Evolutionary conservation across 305 asterid species (phyloP).

Genomic region (Fraxinus platypoda): DNA sequence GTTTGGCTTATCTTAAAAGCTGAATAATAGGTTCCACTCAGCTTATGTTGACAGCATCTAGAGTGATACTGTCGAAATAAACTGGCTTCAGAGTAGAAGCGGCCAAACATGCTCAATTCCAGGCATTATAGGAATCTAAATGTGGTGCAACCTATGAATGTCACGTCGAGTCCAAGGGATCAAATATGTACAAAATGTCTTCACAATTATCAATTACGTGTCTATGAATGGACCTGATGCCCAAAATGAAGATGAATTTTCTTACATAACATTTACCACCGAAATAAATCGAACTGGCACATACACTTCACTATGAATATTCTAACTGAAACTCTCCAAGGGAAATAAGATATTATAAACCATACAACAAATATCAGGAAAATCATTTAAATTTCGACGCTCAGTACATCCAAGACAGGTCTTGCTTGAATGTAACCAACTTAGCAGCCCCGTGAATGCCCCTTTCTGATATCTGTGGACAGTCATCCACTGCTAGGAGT

Average conservation of each 20-base stretch:
- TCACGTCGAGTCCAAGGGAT: not conserved
- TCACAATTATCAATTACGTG: not conserved
- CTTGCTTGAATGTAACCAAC: slow-evolving; percentile 58
- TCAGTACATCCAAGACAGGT: slow-evolving; percentile 72
- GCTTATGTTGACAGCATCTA: not conserved
- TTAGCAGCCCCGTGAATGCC: slow-evolving; percentile 66
- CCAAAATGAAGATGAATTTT: not conserved
- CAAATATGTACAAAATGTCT: not conserved
- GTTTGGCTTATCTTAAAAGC: not conserved
- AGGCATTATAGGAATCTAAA: not conserved
- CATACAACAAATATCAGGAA: not conserved
- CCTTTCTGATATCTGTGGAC: slow-evolving; percentile 76
- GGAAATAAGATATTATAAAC: not conserved
- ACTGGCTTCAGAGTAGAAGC: not conserved
- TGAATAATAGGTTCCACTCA: not conserved
- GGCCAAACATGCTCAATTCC: not conserved
- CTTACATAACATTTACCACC: not conserved
- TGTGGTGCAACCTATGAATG: not conserved
- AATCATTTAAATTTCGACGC: not conserved
- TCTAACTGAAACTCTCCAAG: not conserved
- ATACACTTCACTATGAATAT: not conserved
- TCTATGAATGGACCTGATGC: not conserved
- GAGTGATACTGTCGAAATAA: not conserved
- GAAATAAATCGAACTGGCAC: not conserved
- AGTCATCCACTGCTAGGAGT: slow-evolving; percentile 54